phyloP scores from a whole-genome alignment of 2,329 filamentous ascomycete species.

The Lecanicillium sp. region DNA sequence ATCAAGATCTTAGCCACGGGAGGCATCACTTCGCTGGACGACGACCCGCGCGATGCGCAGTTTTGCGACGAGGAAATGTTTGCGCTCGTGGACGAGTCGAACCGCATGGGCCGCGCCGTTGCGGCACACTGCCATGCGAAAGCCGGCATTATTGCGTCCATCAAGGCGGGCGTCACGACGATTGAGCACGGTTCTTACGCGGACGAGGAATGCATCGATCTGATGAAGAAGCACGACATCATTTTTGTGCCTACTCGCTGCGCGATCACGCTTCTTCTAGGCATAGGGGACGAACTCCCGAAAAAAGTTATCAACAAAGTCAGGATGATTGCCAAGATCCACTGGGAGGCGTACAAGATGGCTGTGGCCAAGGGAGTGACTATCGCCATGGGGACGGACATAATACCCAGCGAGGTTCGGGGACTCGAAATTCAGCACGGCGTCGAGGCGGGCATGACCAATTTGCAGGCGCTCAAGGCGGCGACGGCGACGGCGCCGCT shows the following conservation, averaged over 20 bases:
- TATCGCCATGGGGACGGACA: conserved; percentile 33
- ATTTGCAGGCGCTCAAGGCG: conserved; percentile 42
- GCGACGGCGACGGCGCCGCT: conserved; percentile 36
- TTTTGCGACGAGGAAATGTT: conserved; percentile 30
- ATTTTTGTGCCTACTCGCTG: conserved; percentile 31
- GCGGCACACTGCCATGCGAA: conserved; percentile 33
- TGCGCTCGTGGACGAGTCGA: conserved; percentile 28
- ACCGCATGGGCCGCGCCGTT: conserved; percentile 25
- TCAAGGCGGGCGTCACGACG: conserved; percentile 27
- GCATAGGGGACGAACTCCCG: conserved; percentile 26
- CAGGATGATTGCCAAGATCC: conserved; percentile 22
- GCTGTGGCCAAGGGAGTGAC: conserved; percentile 28
- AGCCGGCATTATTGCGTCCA: conserved; percentile 28
- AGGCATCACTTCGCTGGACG: conserved; percentile 29
- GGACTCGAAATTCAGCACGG: conserved; percentile 39
- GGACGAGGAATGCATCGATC: conserved; percentile 30
- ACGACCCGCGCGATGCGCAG: conserved; percentile 28
- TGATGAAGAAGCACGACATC: conserved; percentile 27
- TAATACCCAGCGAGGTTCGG: conserved; percentile 20
- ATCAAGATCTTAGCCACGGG: conserved; percentile 33
- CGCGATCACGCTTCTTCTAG: conserved; percentile 23
- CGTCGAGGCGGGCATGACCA: conserved; percentile 39
- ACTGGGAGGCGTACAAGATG: conserved; percentile 26
- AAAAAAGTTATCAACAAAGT: conserved; percentile 25
- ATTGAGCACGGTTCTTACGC: conserved; percentile 33